These are phyloP conservation scores for Suillus subluteus DNA, from an alignment of 768 basidiomycete species.

Conservation along the genomic window DNA sequence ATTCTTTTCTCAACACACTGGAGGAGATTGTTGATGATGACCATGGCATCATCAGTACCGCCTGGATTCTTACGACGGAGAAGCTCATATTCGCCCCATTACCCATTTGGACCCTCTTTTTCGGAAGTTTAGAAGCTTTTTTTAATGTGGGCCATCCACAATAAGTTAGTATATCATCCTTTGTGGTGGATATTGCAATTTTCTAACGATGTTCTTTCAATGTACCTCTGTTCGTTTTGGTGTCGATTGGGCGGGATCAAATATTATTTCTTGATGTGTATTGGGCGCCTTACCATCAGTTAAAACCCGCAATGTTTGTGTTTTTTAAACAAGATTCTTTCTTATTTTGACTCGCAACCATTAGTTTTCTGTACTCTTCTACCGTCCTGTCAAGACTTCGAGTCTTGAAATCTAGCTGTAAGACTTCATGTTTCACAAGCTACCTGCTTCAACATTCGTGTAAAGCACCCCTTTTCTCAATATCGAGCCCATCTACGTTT, in stretches of 20 bases:
- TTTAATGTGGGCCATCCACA: not conserved
- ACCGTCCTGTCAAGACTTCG: not conserved
- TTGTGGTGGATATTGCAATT: not conserved
- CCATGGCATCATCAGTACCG: no score
- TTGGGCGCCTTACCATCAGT: not conserved
- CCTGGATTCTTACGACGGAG: no score
- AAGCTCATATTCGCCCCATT: no score
- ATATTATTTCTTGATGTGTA: not conserved
- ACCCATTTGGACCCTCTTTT: no score
- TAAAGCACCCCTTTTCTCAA: not conserved
- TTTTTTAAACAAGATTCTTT: not conserved
- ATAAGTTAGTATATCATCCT: not conserved
- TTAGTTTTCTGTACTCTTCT: not conserved
- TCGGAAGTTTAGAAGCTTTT: not conserved
- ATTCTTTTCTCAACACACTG: no score
- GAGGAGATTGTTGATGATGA: no score
- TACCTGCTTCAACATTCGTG: not conserved
- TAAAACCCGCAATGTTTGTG: not conserved
- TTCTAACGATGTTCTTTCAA: not conserved
- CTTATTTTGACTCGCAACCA: not conserved
- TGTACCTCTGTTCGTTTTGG: not conserved
- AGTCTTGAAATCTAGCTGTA: not conserved
- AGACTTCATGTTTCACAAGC: not conserved
- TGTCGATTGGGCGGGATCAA: not conserved
- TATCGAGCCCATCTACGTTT: not conserved